Evolutionary conservation across 1,139 yeast genomes (phyloP).

Genomic region (Yamadazyma kanchanaburiensis): DNA sequence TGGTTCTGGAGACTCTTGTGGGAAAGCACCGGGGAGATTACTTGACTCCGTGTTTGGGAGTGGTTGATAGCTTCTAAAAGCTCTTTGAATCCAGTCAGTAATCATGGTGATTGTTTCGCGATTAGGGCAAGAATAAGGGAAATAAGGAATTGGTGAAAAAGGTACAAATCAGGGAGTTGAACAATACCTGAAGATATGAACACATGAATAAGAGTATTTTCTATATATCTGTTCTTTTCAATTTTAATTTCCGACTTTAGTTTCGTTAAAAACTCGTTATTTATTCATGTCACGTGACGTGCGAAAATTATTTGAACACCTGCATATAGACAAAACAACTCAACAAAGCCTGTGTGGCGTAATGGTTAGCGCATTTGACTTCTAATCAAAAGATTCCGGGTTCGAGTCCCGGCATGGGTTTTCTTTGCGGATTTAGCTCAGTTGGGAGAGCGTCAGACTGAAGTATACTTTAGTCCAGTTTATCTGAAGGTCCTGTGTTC

Average conservation of each 20-base stretch:
- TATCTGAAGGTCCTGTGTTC: conserved; percentile 57
- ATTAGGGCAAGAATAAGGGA: no score
- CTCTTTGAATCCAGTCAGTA: background rate
- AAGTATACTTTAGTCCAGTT: conserved; percentile 35
- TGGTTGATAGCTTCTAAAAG: background rate
- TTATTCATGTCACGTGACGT: no score
- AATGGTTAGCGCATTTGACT: conserved; percentile 32
- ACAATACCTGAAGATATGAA: no score
- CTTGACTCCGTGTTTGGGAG: background rate
- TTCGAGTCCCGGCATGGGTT: conserved; percentile 34
- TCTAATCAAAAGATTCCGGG: conserved; percentile 33
- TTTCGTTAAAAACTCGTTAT: no score
- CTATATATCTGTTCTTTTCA: no score
- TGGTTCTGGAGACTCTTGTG: conserved; percentile 7
- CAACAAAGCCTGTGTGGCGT: conserved; percentile 23
- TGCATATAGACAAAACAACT: background rate
- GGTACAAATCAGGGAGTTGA: no score
- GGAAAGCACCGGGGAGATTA: conserved; percentile 4
- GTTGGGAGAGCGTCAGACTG: conserved; percentile 59
- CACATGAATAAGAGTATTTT: no score
- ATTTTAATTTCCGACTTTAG: no score
- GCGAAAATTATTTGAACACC: no score
- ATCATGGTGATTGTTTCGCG: background rate
- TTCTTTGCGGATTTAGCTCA: conserved; percentile 39
- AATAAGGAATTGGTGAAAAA: no score